Evolutionary conservation across 495 filamentous ascomycete genomes (phyloP).

Genomic region (Oidiodendron maius): DNA sequence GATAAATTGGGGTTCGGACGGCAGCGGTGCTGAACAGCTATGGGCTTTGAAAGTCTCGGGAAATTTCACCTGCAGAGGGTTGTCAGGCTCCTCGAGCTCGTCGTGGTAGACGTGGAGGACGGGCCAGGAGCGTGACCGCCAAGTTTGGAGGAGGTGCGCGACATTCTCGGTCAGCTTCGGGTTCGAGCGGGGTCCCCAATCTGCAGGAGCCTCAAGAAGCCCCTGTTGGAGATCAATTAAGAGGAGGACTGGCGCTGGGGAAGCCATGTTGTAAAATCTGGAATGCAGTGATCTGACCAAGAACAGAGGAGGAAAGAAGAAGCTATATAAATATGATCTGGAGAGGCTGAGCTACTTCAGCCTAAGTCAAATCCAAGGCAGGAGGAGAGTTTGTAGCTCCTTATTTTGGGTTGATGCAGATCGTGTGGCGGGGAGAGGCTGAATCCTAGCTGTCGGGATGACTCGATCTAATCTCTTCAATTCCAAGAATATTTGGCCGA

Average conservation of each 20-base stretch:
- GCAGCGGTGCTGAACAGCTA: background rate
- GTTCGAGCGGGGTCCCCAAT: slow-evolving; percentile 16
- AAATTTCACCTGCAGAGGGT: slow-evolving; percentile 5
- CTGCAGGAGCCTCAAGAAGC: background rate
- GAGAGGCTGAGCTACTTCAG: too few species aligned
- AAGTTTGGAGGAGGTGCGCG: slow-evolving; percentile 5
- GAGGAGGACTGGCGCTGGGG: slow-evolving; percentile 7
- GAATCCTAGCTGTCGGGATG: too few species aligned
- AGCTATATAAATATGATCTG: too few species aligned
- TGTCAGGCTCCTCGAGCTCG: slow-evolving; percentile 4
- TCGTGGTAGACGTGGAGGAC: slow-evolving; percentile 17
- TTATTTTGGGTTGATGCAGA: too few species aligned
- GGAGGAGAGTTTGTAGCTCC: too few species aligned
- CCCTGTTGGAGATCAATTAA: slow-evolving; percentile 14
- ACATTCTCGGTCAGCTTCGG: slow-evolving; percentile 13
- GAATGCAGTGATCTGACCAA: too few species aligned
- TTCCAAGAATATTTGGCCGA: too few species aligned
- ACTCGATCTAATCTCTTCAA: too few species aligned
- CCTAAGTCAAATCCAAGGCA: too few species aligned
- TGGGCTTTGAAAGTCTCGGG: slow-evolving; percentile 13
- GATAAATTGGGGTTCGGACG: slow-evolving; percentile 8
- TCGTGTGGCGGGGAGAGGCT: too few species aligned
- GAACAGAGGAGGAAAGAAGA: too few species aligned
- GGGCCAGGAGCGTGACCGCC: slow-evolving; percentile 9
- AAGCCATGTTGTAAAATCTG: too few species aligned